Evolutionary conservation across 371 early-diverging fungal genomes (phyloP).

Genomic region (Fennellomyces sp.): DNA sequence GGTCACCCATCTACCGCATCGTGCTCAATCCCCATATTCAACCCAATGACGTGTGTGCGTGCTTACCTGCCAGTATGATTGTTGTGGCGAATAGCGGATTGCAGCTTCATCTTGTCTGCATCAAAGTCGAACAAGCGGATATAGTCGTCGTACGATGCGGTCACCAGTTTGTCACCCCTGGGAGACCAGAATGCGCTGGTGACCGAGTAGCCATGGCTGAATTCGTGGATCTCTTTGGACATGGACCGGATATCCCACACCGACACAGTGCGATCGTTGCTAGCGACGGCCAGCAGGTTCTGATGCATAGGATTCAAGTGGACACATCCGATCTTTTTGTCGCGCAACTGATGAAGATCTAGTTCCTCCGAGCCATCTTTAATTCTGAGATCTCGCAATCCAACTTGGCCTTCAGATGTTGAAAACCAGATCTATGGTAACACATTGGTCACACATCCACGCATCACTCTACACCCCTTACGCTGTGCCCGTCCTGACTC

Average conservation of each 20-base stretch:
- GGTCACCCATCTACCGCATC: constrained; percentile 71
- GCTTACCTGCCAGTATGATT: constrained; percentile 67
- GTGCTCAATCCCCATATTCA: no score
- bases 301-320: constrained; percentile 65
- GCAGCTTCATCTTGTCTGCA: constrained; percentile 29
- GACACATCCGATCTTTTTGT: constrained; percentile 73
- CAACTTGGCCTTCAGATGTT: constrained; percentile 63
- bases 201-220: constrained; percentile 62
- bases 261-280: constrained; percentile 67
- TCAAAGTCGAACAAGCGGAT: constrained; percentile 54
- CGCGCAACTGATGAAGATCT: constrained; percentile 32
- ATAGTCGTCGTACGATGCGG: constrained; percentile 54
- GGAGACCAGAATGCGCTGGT: constrained; percentile 78
- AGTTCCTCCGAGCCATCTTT: background rate
- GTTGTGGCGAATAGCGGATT: constrained; percentile 61
- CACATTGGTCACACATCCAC: no score
- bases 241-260: constrained; percentile 79
- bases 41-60: no score
- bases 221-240: constrained; percentile 39
- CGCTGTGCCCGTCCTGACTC: constrained; percentile 41
- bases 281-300: constrained; percentile 66
- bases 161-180: constrained; percentile 51
- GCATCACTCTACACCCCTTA: constrained; percentile 12
- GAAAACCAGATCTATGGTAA: constrained; percentile 55
- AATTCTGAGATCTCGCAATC: constrained; percentile 48